Evolutionary conservation across 371 early-diverging fungal species (phyloP), one percentile per base, ranked within the genome.

Genomic region (Batkoa obscura): DNA sequence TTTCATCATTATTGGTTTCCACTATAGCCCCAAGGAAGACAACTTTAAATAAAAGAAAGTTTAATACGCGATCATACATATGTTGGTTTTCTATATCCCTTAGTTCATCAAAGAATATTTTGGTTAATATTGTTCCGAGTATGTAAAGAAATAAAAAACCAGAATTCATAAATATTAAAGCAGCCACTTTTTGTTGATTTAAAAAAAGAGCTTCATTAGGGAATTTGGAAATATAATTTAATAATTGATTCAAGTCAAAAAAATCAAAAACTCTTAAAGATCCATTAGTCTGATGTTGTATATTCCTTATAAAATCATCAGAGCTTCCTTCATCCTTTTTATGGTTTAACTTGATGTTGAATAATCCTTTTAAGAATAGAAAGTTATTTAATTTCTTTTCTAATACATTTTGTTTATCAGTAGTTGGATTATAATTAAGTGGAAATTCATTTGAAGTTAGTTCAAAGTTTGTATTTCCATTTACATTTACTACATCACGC

Each of bases 1-100:
- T 65, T 45, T 76, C 74, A 41, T 72, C 71, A 78, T 78, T 77
- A 5, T 72, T 69, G 5, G 81, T 79, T 43, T 80, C 79, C 65
- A 80, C 70, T 3, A 80, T 74, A 6, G 79, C 79, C 3, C 81
- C 74, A 37, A 80, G 71, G 59, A 80, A 80, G 9, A 80, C 76
- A 32, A 78, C 73, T 62, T 80, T 80, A 61, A 80, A 80, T 17
- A 80, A 61, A 32, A 80, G 63, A 59, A 78, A 78, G 55, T 78
- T 78, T 47, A 80, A 64, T 58, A 78, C 72, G 54, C 79, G 70
- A 60, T 78, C 79, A 56, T 80, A 78, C 69, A 78, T 72, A 59
- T 77, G 78, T 72, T 80, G 81, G 36, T 73, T 74, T 58, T 80
- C 81, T 34, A 73, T 68, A 17, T 71, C 68, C 58, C 74, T 62